Evolutionary conservation across 2,329 filamentous ascomycete genomes (phyloP), one percentile per base, ranked within the genome.

Genomic region (Neofusicoccum umdonicola): DNA sequence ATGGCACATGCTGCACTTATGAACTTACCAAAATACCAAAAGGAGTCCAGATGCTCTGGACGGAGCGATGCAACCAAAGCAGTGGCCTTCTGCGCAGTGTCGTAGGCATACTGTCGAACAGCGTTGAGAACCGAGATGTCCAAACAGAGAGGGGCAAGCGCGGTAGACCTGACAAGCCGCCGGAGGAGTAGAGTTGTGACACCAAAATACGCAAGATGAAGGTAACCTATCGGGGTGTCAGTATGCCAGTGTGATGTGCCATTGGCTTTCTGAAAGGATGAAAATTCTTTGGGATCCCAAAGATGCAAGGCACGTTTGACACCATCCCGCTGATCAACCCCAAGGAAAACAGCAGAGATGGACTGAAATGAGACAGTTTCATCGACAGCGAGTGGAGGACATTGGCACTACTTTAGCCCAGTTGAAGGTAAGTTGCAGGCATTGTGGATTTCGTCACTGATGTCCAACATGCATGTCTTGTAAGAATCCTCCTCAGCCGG

Each of bases 131-230:
- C 62, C 39, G 42, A 17, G 8, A 65, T 57, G 34, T 67, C 66
- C 19, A 65, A 45, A 17, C 66, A 67, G 22, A 66, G 62, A 15
- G 66, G 66, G n/a, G 66, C 65, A 34, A 67, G 63, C 5, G 66
- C 66, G 17, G 66, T 67, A 1, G 66, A 67, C 41, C 66, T 45
- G 4, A 67, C 62, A 17, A 67, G 65, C 17, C 66, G 56, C 8
- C 66, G 54, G n/a, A 67, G 54, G 13, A 66, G 44, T 13, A 50
- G 64, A 13, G 66, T 65, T 17, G 60, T 66, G 4, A 66, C 65
- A 9, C 60, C 58, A 42, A 57, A 63, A 56, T 65, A 66, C 34
- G 66, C 61, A 31, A 67, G 58, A 19, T 67, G 65, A 15, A 67
- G 54, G 41, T 64, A 62, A 13, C 56, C 56, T 60, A 13, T 47